Base-by-base conservation (phyloP, 805 yeast genomes). In the Kluyveromyces wickerhamii region DNA sequence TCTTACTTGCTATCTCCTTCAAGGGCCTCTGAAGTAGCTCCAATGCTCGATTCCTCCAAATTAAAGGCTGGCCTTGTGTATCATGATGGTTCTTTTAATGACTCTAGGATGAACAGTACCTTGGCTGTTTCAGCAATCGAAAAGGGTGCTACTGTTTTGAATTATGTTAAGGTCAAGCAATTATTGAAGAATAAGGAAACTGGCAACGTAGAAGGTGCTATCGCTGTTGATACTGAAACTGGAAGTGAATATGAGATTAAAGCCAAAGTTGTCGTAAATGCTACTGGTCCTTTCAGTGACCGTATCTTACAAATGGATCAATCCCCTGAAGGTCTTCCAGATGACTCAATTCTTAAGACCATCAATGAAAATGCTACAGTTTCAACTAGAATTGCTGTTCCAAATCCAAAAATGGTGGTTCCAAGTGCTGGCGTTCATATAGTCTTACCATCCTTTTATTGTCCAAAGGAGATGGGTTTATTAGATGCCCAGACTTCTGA, bases 341-440 rank as follows among this genome's bases (percentile, higher is more conserved):
- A 81, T 45, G 57, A 57, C 42, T 61, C 54, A 16, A 62, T 63
- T 29, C 63, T 60, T 37, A 52, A 66, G 24, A 30, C 5, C 15
- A 34, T 20, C 21, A 36, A 31, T 25, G 38, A 35, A 21, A 36
- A 46, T 42, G 41, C 45, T 10, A 41, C 54, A 7, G 39, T 48
- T 23, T 52, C 59, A 16, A 47, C 57, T 10, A 55, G 63, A 33
- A 35, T 57, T 16, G 57, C 60, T 13, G 59, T 56, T 10, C 37
- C 44, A 12, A 52, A 56, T 32, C 88, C 86, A 51, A 66, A 73
- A 48, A 85, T 89, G 80, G 95, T 88, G 41, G 94, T 87, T 37
- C 96, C 96, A 27, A 80, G 95, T 12, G 77, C 89, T 24, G 97
- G 97, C 62, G 95, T 86, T 32, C 97, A 88, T 62, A 72, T 88